phyloP scores from a whole-genome alignment of 202 grass and related monocot species.

The Carex arenaria region DNA sequence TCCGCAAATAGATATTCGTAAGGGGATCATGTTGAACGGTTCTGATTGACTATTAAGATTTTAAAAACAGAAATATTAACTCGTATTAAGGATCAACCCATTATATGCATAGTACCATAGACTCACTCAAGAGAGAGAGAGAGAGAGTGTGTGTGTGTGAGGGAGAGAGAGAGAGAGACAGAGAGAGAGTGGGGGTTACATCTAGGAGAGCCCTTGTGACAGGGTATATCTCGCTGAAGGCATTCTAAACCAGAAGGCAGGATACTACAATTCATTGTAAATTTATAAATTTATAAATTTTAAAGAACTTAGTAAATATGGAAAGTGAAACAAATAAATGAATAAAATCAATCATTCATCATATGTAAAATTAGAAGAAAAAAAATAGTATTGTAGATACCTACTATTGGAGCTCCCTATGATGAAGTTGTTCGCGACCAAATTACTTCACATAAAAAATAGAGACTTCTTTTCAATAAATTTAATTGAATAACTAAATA shows the following conservation, averaged over 20 bases:
- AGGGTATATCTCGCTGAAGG: slow-evolving; percentile 71
- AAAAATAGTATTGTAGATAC: slow-evolving; percentile 12
- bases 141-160: too few species aligned
- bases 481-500: background rate
- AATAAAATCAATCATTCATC: background rate
- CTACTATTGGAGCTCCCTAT: slow-evolving; percentile 35
- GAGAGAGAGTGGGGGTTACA: slow-evolving; percentile 39
- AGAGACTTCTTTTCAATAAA: background rate
- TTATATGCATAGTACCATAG: too few species aligned
- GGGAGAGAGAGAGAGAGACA: background rate
- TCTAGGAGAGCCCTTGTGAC: slow-evolving; percentile 49
- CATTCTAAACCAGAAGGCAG: slow-evolving; percentile 51
- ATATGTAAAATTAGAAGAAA: background rate
- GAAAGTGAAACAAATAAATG: slow-evolving; percentile 7
- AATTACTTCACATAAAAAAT: slow-evolving; percentile 28
- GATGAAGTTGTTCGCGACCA: slow-evolving; percentile 54
- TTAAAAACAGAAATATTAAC: too few species aligned
- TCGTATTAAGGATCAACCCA: too few species aligned
- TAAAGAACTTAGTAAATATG: background rate
- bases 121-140: background rate
- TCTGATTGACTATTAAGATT: too few species aligned
- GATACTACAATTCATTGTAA: slow-evolving; percentile 35
- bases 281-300: slow-evolving; percentile 9
- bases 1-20: too few species aligned
- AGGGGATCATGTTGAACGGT: too few species aligned